Conservation (phyloP, 1,284 basidiomycete genomes). For the Polyporus tsugae region DNA sequence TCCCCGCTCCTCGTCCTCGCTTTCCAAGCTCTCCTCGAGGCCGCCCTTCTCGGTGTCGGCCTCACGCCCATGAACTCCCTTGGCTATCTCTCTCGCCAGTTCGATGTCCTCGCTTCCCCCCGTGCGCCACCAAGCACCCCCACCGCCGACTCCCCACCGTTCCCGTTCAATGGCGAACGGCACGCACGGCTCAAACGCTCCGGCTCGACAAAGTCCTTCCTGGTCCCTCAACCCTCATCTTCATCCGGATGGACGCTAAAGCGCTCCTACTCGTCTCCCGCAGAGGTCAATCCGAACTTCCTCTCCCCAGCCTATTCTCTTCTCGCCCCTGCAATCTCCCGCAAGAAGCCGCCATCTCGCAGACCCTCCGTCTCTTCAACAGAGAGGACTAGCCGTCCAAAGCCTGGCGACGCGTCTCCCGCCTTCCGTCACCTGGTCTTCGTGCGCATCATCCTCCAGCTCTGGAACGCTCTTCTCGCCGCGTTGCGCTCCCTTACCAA, state of each 20-base stretch:
- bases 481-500: constrained; percentile 54
- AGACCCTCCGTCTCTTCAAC: constrained; percentile 37
- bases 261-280: constrained; percentile 61
- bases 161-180: constrained; percentile 37
- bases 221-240: constrained; percentile 46
- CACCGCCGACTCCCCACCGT: constrained; percentile 42
- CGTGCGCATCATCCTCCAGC: constrained; percentile 56
- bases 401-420: constrained; percentile 35
- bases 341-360: constrained; percentile 35
- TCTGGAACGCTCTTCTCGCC: constrained; percentile 61
- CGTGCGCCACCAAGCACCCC: constrained; percentile 59
- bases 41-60: constrained; percentile 35
- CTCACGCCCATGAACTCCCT: constrained; percentile 45
- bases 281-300: constrained; percentile 42
- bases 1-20: constrained; percentile 29
- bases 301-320: constrained; percentile 32
- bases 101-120: constrained; percentile 45
- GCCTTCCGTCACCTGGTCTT: constrained; percentile 58
- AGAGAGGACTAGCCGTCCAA: constrained; percentile 35
- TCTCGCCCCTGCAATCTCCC: constrained; percentile 33
- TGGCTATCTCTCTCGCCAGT: constrained; percentile 45
- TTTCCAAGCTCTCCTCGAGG: constrained; percentile 31
- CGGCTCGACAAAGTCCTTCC: constrained; percentile 67
- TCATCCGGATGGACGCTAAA: constrained; percentile 42
- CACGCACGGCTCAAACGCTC: constrained; percentile 53